These are phyloP conservation scores for Candida schatavii DNA, from an alignment of 805 yeast genomes.

Conservation along the genomic window DNA sequence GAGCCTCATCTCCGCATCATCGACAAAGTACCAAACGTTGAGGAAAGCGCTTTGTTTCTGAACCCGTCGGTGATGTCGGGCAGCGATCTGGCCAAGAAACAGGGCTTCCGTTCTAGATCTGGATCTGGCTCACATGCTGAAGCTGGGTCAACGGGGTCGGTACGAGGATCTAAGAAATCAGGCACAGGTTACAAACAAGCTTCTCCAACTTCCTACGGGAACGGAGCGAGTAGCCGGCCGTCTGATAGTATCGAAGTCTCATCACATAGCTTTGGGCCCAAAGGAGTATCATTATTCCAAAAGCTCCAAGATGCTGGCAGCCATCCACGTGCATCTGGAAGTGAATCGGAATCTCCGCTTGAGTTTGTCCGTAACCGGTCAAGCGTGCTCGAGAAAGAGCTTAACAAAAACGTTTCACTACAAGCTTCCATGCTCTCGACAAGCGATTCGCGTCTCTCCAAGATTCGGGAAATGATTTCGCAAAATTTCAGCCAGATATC, in stretches of 20 bases:
- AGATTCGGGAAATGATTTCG: constrained; percentile 25
- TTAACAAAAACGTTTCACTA: constrained; percentile 17
- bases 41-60: constrained; percentile 18
- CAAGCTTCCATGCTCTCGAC: constrained; percentile 25
- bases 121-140: neutral
- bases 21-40: constrained; percentile 7
- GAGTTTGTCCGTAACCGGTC: constrained; percentile 12
- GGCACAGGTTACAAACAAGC: neutral
- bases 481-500: constrained; percentile 35
- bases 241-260: neutral
- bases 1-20: neutral
- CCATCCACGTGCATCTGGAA: neutral
- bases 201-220: neutral
- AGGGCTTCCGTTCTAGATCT: neutral
- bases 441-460: constrained; percentile 33
- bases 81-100: neutral
- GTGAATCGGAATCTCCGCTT: constrained; percentile 10
- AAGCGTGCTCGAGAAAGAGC: constrained; percentile 15
- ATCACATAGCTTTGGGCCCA: neutral
- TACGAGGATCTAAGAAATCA: neutral
- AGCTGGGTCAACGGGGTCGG: neutral
- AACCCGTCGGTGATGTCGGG: constrained; percentile 16
- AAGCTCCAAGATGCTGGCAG: neutral
- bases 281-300: neutral
- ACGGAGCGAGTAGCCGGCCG: neutral